Conservation (phyloP, 2,329 filamentous ascomycete species). For the Alternaria rosae region DNA sequence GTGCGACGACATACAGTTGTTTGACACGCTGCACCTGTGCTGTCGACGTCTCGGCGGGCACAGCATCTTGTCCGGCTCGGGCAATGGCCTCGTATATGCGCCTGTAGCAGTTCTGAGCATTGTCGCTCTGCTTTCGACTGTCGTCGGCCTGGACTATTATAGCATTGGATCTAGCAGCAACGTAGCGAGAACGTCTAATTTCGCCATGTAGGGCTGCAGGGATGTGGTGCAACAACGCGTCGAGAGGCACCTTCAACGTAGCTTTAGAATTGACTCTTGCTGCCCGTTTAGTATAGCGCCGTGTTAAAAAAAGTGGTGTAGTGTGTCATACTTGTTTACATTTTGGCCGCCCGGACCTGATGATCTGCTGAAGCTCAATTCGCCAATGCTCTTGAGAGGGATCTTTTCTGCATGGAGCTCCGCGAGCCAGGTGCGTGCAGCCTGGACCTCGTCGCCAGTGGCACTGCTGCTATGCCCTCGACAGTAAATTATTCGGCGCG, state of each 20-base stretch:
- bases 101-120: constrained; percentile 65
- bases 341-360: constrained; percentile 73
- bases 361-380: constrained; percentile 68
- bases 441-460: constrained; percentile 42
- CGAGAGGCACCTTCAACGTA: constrained; percentile 65
- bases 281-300: constrained; percentile 48
- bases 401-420: constrained; percentile 62
- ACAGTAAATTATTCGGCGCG: neutral
- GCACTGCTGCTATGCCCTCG: constrained; percentile 9
- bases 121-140: constrained; percentile 67
- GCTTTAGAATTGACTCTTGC: constrained; percentile 71
- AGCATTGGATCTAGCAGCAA: constrained; percentile 60
- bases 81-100: constrained; percentile 64
- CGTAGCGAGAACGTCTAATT: constrained; percentile 63
- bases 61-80: constrained; percentile 57
- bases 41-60: constrained; percentile 68
- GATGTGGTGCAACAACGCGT: constrained; percentile 61
- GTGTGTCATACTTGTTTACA: constrained; percentile 67
- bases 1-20: constrained; percentile 60
- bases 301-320: constrained; percentile 17
- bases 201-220: constrained; percentile 62
- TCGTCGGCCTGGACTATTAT: constrained; percentile 70
- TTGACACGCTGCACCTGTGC: constrained; percentile 64
- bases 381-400: constrained; percentile 61
- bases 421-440: constrained; percentile 65